A percentile compares a stretch with the other conserved stretches of the same genome.
Evolutionary conservation across 2,329 filamentous ascomycete genomes (phyloP).

Genomic region (Epichloe sylvatica): DNA sequence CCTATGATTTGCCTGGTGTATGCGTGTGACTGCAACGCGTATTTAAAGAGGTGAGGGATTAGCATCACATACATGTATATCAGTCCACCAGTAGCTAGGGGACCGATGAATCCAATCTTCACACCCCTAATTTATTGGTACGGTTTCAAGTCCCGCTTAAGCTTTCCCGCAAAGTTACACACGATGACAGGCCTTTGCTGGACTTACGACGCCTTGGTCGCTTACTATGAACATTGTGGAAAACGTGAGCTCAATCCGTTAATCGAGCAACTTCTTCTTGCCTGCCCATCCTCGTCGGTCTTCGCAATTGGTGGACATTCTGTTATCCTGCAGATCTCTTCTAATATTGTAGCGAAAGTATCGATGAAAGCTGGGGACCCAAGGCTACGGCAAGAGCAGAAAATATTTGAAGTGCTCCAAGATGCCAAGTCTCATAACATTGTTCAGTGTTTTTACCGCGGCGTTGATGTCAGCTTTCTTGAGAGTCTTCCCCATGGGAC

Average conservation of each 20-base stretch:
- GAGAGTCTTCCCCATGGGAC: slow-evolving; percentile 7
- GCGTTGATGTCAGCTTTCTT: slow-evolving; percentile 8
- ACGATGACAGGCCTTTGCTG: background rate
- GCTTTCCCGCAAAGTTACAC: too few species aligned
- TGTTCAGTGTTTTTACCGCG: slow-evolving; percentile 5
- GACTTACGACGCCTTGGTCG: background rate
- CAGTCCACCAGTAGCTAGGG: too few species aligned
- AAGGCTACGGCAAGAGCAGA: slow-evolving; percentile 7
- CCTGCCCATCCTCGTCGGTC: slow-evolving; percentile 7
- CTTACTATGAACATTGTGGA: background rate
- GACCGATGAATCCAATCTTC: too few species aligned
- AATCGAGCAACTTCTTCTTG: slow-evolving; percentile 5
- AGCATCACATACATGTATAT: too few species aligned
- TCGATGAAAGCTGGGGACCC: slow-evolving; percentile 7
- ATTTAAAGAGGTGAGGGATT: too few species aligned
- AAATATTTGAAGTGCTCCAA: slow-evolving; percentile 7
- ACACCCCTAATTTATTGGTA: too few species aligned
- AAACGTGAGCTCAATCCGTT: slow-evolving; percentile 5
- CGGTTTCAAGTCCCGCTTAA: too few species aligned
- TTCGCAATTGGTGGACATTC: slow-evolving; percentile 9
- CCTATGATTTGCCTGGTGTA: too few species aligned
- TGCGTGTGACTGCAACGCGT: too few species aligned
- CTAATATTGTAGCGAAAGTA: slow-evolving; percentile 9
- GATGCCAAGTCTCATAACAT: slow-evolving; percentile 5
- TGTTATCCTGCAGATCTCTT: slow-evolving; percentile 8